Base-by-base conservation (phyloP, 2,329 filamentous ascomycete species). In the Botrytis paeoniae region DNA sequence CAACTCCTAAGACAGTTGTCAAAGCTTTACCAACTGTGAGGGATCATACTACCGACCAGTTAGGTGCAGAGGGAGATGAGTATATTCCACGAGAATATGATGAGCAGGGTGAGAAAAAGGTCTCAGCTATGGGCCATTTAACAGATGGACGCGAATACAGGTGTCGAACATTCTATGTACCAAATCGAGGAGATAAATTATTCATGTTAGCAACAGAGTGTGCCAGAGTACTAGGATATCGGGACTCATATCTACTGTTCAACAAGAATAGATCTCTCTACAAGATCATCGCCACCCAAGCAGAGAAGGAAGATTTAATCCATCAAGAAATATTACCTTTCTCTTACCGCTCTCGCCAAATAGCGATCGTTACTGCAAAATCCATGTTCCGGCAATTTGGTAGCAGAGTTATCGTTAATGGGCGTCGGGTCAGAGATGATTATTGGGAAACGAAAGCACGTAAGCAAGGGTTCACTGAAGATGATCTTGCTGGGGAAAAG, bases 381-480 rank as follows among this genome's bases (percentile, higher is more conserved):
- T 98, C 95, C 78, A 99, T 99, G 96, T 99, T 98, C 83, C 91
- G 96, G 61, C 96, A 99, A 82, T 99, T 99, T 82, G 96, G 96
- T 66, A 98, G 95, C 82, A 89, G 96, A 75, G 92, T 99, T 70
- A 96, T 99, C 76, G 90, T 93, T 51, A 93, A 95, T 79, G 96
- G 96, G 48, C 89, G 95, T 75, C 88, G 96, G 73, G 96, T 99
- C 60, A 91, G 96, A 68, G 96, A 99, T 83, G 96, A 99, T 81
- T 99, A 99, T 83, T 99, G 96, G 96, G 96, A 98, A 83, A 93
- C 92, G 80, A 98, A 98, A 83, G 96, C 96, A 12, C 89, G 93
- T 65, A 99, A 98, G 83, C 96, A 99, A 83, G 96, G 96, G 18
- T 99, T 99, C 81, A 99, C 96, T 1, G 96, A 99, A 82, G 94